A percentile compares a stretch with the other conserved stretches of the same genome.
Conservation (phyloP, 768 basidiomycete genomes). For the Lactarius akahatsu region DNA sequence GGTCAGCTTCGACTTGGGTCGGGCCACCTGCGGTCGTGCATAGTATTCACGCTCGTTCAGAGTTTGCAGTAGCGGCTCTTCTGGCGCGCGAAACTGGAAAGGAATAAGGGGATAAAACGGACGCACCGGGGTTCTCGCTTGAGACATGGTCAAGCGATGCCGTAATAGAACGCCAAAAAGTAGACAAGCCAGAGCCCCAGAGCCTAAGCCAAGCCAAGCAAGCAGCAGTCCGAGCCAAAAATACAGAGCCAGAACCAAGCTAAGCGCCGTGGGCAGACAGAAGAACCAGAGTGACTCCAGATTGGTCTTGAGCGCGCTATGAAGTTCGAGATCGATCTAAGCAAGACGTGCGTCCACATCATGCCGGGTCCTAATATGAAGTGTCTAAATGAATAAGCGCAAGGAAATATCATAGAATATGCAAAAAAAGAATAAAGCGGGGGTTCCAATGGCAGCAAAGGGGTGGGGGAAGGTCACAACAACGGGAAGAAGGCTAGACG, state of each 20-base stretch:
- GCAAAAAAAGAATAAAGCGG: not conserved
- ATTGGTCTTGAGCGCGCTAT: conserved; percentile 23
- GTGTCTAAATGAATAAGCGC: not conserved
- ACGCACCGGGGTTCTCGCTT: not conserved
- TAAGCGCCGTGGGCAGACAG: conserved; percentile 14
- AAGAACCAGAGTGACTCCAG: conserved; percentile 4
- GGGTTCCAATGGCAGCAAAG: not conserved
- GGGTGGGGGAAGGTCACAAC: not conserved
- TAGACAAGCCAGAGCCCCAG: not conserved
- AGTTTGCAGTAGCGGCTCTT: not conserved
- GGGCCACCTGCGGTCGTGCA: not conserved
- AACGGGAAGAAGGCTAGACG: not conserved
- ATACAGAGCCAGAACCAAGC: conserved; percentile 5
- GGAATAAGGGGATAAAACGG: not conserved
- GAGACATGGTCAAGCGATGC: not conserved
- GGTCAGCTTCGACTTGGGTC: not conserved
- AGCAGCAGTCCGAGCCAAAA: not conserved
- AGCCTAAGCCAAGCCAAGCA: conserved; percentile 1
- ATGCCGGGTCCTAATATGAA: not conserved
- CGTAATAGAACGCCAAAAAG: not conserved
- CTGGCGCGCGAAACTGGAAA: not conserved
- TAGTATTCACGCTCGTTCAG: not conserved
- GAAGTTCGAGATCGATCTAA: not conserved
- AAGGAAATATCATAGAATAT: not conserved
- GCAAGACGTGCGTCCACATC: conserved; percentile 23